Evolutionary conservation across 2,329 filamentous ascomycete species (phyloP).

Genomic region (Aspergillus sp.): DNA sequence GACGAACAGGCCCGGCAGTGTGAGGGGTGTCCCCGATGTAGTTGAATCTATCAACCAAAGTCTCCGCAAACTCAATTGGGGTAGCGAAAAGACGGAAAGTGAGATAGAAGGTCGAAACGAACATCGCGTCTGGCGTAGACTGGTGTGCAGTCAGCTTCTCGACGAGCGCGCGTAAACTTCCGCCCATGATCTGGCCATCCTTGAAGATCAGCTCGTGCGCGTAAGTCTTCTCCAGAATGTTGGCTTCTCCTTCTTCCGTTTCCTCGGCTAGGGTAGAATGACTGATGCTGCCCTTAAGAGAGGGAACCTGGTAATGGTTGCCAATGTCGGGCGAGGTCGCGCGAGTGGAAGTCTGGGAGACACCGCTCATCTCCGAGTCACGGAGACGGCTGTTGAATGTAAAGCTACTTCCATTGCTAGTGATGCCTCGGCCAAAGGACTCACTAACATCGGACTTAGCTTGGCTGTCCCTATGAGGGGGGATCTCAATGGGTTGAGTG

Average conservation of each 20-base stretch:
- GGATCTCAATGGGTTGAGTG: background rate
- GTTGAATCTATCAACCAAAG: constrained; percentile 87
- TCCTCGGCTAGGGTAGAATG: constrained; percentile 70
- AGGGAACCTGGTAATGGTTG: constrained; percentile 59
- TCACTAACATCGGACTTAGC: constrained; percentile 35
- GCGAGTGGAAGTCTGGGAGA: constrained; percentile 81
- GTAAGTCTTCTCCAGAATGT: constrained; percentile 86
- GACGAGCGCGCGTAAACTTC: constrained; percentile 85
- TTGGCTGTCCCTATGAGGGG: constrained; percentile 30
- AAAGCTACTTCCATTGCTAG: constrained; percentile 74
- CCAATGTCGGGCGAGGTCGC: constrained; percentile 80
- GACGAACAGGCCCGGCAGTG: constrained; percentile 75
- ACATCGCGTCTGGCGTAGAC: constrained; percentile 85
- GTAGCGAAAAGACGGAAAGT: constrained; percentile 93
- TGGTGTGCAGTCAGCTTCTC: constrained; percentile 92
- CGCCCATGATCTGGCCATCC: constrained; percentile 91
- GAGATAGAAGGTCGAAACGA: constrained; percentile 92
- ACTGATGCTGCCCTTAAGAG: constrained; percentile 69
- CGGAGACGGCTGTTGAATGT: constrained; percentile 72
- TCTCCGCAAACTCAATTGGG: constrained; percentile 73
- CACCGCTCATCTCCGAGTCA: constrained; percentile 75
- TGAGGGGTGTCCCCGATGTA: constrained; percentile 79
- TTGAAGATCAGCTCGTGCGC: constrained; percentile 93
- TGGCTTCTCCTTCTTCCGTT: constrained; percentile 74
- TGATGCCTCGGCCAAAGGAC: constrained; percentile 65